Conservation (phyloP, 371 early-diverging fungal genomes). For the Mortierella sp. region DNA sequence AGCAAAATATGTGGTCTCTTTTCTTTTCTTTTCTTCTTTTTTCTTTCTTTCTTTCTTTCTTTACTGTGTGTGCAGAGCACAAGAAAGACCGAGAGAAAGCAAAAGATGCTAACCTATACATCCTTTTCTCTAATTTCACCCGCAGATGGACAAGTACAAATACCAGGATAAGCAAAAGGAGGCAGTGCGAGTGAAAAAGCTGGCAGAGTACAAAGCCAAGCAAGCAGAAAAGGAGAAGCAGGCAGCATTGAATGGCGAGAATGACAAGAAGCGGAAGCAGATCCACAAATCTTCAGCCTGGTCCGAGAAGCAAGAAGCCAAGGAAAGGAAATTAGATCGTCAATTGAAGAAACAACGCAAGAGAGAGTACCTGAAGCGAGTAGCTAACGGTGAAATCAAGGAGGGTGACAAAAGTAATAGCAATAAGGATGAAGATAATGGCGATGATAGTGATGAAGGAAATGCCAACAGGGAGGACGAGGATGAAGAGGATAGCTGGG, state of each 20-base stretch:
- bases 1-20: constrained; percentile 21
- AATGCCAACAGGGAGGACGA: constrained; percentile 16
- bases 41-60: neutral
- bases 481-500: constrained; percentile 31
- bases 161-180: constrained; percentile 84
- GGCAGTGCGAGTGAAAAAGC: constrained; percentile 74
- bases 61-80: neutral
- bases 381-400: constrained; percentile 48
- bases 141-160: constrained; percentile 66
- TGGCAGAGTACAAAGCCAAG: constrained; percentile 62
- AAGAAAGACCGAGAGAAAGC: neutral
- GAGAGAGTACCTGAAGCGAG: constrained; percentile 65
- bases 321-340: constrained; percentile 73
- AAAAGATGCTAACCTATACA: neutral
- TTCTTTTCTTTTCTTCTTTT: too few relatives aligned
- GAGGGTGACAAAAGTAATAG: constrained; percentile 9
- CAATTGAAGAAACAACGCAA: constrained; percentile 77
- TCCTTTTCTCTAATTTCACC: neutral
- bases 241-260: constrained; percentile 21
- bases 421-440: constrained; percentile 16
- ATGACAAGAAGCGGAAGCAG: constrained; percentile 42
- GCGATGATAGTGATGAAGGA: constrained; percentile 20
- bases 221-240: constrained; percentile 41
- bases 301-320: constrained; percentile 80
- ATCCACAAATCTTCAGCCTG: constrained; percentile 67